Conservation (phyloP, 2,329 filamentous ascomycete species). For the Microcyclospora tardicrescens region DNA sequence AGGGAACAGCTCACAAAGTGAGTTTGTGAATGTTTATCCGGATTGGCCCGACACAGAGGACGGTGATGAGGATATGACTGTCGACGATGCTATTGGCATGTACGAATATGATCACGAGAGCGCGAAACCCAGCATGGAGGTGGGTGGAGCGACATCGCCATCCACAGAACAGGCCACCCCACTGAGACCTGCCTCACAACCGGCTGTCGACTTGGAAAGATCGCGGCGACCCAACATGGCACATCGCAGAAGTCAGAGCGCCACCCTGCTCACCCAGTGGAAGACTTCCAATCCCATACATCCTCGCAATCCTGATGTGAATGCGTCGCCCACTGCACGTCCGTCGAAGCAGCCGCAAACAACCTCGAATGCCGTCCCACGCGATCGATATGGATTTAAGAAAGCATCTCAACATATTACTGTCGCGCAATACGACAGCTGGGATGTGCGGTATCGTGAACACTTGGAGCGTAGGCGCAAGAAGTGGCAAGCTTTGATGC, state of each 20-base stretch:
- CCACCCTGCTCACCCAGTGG: conserved; percentile 16
- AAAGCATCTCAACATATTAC: conserved; percentile 73
- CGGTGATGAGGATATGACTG: conserved; percentile 39
- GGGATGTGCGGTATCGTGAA: conserved; percentile 62
- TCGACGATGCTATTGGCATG: conserved; percentile 48
- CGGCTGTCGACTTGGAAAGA: neutral
- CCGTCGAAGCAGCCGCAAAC: conserved; percentile 3
- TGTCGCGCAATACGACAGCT: conserved; percentile 64
- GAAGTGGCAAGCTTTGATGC: conserved; percentile 73
- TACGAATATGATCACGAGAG: conserved; percentile 44
- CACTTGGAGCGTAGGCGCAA: conserved; percentile 61
- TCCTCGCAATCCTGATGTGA: conserved; percentile 4
- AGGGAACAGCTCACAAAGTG: conserved; percentile 60
- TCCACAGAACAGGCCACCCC: neutral
- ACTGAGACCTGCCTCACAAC: conserved; percentile 11
- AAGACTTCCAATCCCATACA: conserved; percentile 1
- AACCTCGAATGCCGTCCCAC: conserved; percentile 24
- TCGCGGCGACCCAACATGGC: conserved; percentile 7
- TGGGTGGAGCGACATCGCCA: conserved; percentile 11
- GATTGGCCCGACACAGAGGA: conserved; percentile 14
- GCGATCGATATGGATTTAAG: conserved; percentile 85
- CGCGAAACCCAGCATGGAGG: conserved; percentile 21
- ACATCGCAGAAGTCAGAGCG: conserved; percentile 22
- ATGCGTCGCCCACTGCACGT: conserved; percentile 2
- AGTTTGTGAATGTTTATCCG: conserved; percentile 48